Evolutionary conservation across 139 green algal species (phyloP).

Genomic region (Tetraselmis chui): DNA sequence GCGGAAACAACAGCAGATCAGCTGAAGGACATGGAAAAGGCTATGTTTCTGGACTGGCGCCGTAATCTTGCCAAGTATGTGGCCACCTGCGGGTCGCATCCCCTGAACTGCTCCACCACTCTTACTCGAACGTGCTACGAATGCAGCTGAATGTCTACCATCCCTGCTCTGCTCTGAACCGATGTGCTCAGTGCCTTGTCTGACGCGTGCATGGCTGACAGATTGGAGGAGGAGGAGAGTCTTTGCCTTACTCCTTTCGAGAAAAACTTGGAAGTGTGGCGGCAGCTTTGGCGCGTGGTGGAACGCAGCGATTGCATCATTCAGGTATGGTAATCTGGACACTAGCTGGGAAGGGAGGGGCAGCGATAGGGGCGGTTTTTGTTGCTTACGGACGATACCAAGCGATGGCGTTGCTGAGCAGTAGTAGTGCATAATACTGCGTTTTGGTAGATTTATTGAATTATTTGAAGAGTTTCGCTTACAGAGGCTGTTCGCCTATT

Average conservation of each 20-base stretch:
- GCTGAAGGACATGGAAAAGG: constrained; percentile 67
- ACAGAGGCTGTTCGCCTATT: no score
- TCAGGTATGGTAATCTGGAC: constrained; percentile 44
- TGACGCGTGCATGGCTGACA: constrained; percentile 9
- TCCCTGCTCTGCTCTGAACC: background rate
- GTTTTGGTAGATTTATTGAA: no score
- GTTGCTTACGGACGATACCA: no score
- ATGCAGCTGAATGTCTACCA: background rate
- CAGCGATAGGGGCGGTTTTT: no score
- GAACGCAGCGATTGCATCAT: constrained; percentile 90
- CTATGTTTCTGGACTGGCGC: constrained; percentile 85
- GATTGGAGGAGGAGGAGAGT: constrained; percentile 79
- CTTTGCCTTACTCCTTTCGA: constrained; percentile 96
- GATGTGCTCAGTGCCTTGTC: background rate
- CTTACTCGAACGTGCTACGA: constrained; percentile 2
- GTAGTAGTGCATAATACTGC: no score
- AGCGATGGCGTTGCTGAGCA: no score
- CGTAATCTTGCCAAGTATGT: constrained; percentile 47
- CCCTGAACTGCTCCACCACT: background rate
- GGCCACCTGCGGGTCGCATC: background rate
- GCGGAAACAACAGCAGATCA: constrained; percentile 58
- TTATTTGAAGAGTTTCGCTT: no score
- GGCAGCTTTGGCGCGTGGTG: constrained; percentile 97
- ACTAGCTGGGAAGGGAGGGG: no score
- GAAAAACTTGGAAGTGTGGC: constrained; percentile 99